Evolutionary conservation across 1,139 yeast genomes (phyloP).

Genomic region (Yamadazyma mexicana): DNA sequence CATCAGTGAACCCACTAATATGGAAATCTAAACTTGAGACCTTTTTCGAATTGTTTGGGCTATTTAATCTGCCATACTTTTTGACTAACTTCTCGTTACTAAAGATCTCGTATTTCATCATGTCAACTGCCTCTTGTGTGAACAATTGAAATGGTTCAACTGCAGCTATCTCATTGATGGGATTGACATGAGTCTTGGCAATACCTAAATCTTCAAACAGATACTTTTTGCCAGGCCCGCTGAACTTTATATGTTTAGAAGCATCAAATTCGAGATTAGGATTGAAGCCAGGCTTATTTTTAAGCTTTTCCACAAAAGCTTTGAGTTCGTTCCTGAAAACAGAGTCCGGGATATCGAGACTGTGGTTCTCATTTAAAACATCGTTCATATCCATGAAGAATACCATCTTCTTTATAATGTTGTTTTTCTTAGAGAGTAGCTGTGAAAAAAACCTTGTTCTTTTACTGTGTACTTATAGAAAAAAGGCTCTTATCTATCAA

Average conservation of each 20-base stretch:
- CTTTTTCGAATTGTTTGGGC: slow-evolving; percentile 18
- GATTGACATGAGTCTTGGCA: slow-evolving; percentile 24
- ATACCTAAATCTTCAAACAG: slow-evolving; percentile 24
- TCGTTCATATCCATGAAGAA: slow-evolving; percentile 9
- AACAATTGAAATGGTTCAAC: slow-evolving; percentile 31
- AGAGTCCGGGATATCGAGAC: slow-evolving; percentile 22
- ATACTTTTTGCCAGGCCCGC: slow-evolving; percentile 7
- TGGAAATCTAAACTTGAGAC: slow-evolving; percentile 26
- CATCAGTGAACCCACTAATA: slow-evolving; percentile 26
- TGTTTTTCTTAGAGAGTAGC: no score
- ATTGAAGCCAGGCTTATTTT: slow-evolving; percentile 23
- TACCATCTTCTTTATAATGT: no score
- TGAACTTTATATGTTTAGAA: slow-evolving; percentile 22
- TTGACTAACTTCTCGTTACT: slow-evolving; percentile 25
- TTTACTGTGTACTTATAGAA: no score
- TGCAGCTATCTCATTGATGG: slow-evolving; percentile 28
- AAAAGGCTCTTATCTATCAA: no score
- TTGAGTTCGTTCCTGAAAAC: slow-evolving; percentile 25
- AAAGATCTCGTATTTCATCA: slow-evolving; percentile 30
- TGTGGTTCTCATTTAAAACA: slow-evolving; percentile 18
- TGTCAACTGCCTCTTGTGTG: slow-evolving; percentile 29
- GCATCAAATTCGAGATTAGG: slow-evolving; percentile 27
- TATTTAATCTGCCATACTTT: slow-evolving; percentile 24
- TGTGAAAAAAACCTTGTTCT: no score
- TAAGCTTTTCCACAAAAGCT: slow-evolving; percentile 17